A percentile compares a stretch with the other conserved stretches of the same genome.
These are phyloP conservation scores for Backusella tuberculispora DNA, from an alignment of 192 early-diverging fungal genomes.

Conservation along the genomic window DNA sequence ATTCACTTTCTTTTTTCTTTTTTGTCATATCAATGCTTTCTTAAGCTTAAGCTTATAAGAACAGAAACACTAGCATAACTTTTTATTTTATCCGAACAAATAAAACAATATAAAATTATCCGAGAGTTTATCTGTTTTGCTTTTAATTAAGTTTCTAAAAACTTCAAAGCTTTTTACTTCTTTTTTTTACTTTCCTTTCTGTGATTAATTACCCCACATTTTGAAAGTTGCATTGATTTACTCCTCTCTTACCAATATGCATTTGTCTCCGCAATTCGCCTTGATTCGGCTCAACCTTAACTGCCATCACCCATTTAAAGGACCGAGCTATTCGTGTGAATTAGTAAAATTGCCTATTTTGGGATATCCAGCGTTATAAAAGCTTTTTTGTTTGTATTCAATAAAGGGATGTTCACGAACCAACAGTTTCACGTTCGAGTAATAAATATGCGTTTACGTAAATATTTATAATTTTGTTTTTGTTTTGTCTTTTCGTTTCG, in stretches of 20 bases:
- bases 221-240: neutral
- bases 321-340: neutral
- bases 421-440: slow-evolving; percentile 3
- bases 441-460: slow-evolving; percentile 2
- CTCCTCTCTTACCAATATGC: neutral
- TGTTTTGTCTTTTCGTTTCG: neutral
- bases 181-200: neutral
- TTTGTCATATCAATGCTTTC: neutral
- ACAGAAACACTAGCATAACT: neutral
- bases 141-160: neutral
- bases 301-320: neutral
- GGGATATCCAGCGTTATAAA: slow-evolving; percentile 10
- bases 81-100: neutral
- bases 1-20: neutral
- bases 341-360: neutral
- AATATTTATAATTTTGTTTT: neutral
- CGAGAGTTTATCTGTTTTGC: neutral
- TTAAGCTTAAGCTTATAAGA: no score
- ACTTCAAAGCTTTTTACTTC: neutral
- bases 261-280: slow-evolving; percentile 24
- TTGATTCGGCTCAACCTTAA: slow-evolving; percentile 10
- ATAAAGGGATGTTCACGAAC: neutral
- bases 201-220: slow-evolving; percentile 11
- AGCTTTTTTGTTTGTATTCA: slow-evolving; percentile 14
- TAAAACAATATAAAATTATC: neutral